phyloP scores from a whole-genome alignment of 2,329 filamentous ascomycete genomes.

The Trichophyton schoenleinii region DNA sequence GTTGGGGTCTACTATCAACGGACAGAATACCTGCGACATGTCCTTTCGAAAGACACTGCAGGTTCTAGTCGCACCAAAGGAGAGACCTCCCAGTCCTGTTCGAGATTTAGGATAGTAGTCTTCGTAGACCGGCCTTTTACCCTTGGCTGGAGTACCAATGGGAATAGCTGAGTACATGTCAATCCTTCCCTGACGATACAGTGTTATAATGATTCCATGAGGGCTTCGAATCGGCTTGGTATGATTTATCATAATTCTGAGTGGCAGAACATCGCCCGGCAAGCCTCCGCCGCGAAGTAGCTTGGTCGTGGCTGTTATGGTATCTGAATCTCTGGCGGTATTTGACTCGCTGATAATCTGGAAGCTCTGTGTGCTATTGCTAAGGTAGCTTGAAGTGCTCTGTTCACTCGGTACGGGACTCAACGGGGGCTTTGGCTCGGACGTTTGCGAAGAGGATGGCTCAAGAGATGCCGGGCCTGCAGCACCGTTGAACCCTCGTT shows the following conservation, averaged over 20 bases:
- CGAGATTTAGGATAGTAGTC: slow-evolving; percentile 79
- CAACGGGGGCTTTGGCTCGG: slow-evolving; percentile 24
- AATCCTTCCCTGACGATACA: slow-evolving; percentile 83
- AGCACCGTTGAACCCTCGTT: slow-evolving; percentile 32
- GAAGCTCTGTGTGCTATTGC: slow-evolving; percentile 49
- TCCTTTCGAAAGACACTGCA: slow-evolving; percentile 94
- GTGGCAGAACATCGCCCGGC: slow-evolving; percentile 67
- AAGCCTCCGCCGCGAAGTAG: slow-evolving; percentile 71
- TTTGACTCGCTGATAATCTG: slow-evolving; percentile 39
- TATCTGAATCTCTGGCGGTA: slow-evolving; percentile 45
- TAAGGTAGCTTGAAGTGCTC: slow-evolving; percentile 57
- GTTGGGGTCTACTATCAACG: slow-evolving; percentile 72
- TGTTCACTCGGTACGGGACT: slow-evolving; percentile 51
- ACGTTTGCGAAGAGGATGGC: slow-evolving; percentile 8
- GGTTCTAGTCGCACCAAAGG: slow-evolving; percentile 71
- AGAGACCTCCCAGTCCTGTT: slow-evolving; percentile 74
- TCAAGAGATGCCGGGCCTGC: slow-evolving; percentile 16
- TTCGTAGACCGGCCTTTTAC: slow-evolving; percentile 59
- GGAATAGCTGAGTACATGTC: slow-evolving; percentile 59
- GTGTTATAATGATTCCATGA: slow-evolving; percentile 81
- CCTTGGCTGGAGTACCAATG: slow-evolving; percentile 49
- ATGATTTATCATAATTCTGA: slow-evolving; percentile 73
- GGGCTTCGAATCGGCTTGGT: slow-evolving; percentile 82
- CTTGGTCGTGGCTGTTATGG: slow-evolving; percentile 77
- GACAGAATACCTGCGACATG: slow-evolving; percentile 74